Base-by-base conservation (phyloP, 2,329 filamentous ascomycete species). In the Emmonsia crescens region DNA sequence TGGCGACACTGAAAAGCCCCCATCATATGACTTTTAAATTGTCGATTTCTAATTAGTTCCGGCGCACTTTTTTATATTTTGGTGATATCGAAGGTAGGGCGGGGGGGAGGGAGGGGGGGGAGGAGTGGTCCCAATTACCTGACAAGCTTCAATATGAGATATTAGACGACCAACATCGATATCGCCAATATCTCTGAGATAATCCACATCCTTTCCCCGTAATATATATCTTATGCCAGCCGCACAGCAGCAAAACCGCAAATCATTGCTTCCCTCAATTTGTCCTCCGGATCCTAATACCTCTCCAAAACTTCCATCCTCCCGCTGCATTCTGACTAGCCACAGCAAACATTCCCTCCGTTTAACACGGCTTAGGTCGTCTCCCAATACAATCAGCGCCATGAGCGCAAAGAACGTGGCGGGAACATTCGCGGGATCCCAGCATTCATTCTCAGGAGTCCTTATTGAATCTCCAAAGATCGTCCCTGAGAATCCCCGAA, bases 261-360 rank as follows among this genome's bases (percentile, higher is more conserved):
- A 88, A 74, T 99, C 94, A 61, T 84, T 83, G 0, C 91, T 91
- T 0, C 93, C 93, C 42, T 86, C 83, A n/a, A 93, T 79, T 44
- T 75, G 76, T 14, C 79, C 82, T 66, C 71, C 79, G 5, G 84
- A 83, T 4, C 81, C 82, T 2, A 93, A 71, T 0, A 89, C 83
- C 75, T 99, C 92, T 0, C 92, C 94, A 73, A 99, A 97, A 68
- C 91, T 95, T 1, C 94, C 94, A 72, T 97, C 89, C 0, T 78
- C 74, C 31, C 91, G 83, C 78, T 99, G 94, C 73, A 97, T 75
- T 59, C 74, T 81, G 61, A 78, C 81, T 65, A 99, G 75, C 91
- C 93, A 96, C 48, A 75, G 70, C 66, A 97, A 73, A 63, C 89
- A 88, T 63, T 83, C 83, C 48, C 69, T 77, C 61, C 89, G 82